A percentile compares a stretch with the other conserved stretches of the same genome.
These are phyloP conservation scores for Dillenia turbinata DNA, from an alignment of 164 flowering plant species.

Conservation along the genomic window DNA sequence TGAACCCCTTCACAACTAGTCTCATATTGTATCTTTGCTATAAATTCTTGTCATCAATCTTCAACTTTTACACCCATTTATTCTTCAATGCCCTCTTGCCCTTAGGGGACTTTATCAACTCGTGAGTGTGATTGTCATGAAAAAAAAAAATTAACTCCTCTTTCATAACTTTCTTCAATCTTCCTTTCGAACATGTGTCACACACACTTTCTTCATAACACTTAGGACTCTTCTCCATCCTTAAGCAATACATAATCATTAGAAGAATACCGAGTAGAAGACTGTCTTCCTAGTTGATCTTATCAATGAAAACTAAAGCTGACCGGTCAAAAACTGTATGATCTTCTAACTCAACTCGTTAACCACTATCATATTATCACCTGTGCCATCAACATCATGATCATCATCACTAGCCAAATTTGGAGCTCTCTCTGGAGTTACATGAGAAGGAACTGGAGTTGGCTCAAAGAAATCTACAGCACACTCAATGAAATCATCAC, in stretches of 20 bases:
- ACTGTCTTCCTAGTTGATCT: not conserved
- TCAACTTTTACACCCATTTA: conserved; percentile 14
- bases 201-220: conserved; percentile 4
- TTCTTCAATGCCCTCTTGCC: conserved; percentile 13
- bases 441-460: too few species aligned
- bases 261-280: not conserved
- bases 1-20: not conserved
- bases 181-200: not conserved
- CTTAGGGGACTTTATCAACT: conserved; percentile 11
- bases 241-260: conserved; percentile 6
- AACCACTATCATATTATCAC: too few species aligned
- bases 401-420: too few species aligned
- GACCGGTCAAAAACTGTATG: too few species aligned
- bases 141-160: conserved; percentile 17
- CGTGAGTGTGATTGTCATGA: conserved; percentile 16
- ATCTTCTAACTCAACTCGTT: too few species aligned
- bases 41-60: conserved; percentile 4
- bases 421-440: too few species aligned
- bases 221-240: conserved; percentile 14
- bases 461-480: too few species aligned
- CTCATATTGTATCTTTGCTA: conserved; percentile 12
- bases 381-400: too few species aligned
- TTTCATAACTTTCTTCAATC: conserved; percentile 14
- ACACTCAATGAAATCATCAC: too few species aligned
- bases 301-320: not conserved